Conservation (phyloP, 2,329 filamentous ascomycete species). For the Arthrinium puccinioides region DNA sequence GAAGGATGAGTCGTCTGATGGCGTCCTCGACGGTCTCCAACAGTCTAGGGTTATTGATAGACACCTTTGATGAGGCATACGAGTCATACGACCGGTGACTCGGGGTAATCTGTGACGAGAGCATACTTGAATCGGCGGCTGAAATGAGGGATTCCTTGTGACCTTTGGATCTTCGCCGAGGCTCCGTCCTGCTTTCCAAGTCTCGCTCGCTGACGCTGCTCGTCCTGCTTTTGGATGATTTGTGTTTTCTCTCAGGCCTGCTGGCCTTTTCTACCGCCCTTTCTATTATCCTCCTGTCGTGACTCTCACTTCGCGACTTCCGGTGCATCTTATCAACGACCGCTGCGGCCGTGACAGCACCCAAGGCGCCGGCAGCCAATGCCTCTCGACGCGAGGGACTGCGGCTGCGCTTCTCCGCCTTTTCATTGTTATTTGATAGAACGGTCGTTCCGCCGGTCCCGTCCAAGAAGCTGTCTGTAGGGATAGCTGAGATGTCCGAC, state of each 20-base stretch:
- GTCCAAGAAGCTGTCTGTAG: constrained; percentile 54
- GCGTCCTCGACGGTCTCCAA: constrained; percentile 90
- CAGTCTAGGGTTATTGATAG: constrained; percentile 86
- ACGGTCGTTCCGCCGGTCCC: constrained; percentile 40
- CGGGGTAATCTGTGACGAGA: constrained; percentile 45
- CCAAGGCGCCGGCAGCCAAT: constrained; percentile 29
- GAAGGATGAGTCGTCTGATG: constrained; percentile 81
- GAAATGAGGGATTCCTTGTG: constrained; percentile 46
- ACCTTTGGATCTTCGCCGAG: constrained; percentile 43
- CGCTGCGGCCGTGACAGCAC: constrained; percentile 29
- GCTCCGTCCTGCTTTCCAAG: constrained; percentile 35
- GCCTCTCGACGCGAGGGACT: constrained; percentile 33
- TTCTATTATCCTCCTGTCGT: constrained; percentile 29
- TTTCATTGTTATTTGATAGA: constrained; percentile 15
- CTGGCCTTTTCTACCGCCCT: constrained; percentile 29
- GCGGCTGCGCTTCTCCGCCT: constrained; percentile 29
- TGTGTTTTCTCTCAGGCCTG: constrained; percentile 42
- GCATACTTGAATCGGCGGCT: constrained; percentile 44
- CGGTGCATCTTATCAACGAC: constrained; percentile 34
- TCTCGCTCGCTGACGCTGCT: constrained; percentile 42
- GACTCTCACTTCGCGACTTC: constrained; percentile 35
- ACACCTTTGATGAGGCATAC: constrained; percentile 54
- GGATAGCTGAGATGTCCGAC: constrained; percentile 81
- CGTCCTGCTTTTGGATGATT: constrained; percentile 39
- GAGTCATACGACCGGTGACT: constrained; percentile 50